Conservation (phyloP, 257 asterid genomes). For the Cinchona pubescens region DNA sequence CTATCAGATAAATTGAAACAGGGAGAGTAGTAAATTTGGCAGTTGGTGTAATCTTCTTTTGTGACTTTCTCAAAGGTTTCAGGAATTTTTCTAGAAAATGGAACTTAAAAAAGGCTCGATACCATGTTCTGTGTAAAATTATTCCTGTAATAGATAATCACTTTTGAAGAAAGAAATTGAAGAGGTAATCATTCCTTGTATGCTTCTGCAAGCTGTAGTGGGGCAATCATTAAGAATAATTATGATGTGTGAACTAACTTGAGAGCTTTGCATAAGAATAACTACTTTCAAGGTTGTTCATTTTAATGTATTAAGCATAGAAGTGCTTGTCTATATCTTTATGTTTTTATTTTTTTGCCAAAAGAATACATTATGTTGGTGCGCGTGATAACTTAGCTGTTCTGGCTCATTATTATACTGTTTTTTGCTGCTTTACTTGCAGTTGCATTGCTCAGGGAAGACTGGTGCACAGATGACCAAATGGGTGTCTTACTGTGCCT, state of each 20-base stretch:
- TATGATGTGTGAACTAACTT: background rate
- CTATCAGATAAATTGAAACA: background rate
- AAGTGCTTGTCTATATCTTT: no score
- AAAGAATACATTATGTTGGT: no score
- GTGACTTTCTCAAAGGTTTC: background rate
- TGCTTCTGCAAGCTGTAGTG: background rate
- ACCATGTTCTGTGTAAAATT: no score
- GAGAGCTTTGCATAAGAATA: background rate
- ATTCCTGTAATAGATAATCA: background rate
- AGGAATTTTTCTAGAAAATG: background rate
- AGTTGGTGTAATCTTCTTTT: background rate
- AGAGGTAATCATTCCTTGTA: background rate
- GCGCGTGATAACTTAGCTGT: no score
- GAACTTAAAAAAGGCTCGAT: no score
- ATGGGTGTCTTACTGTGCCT: slow-evolving; percentile 81
- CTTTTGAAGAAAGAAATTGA: background rate
- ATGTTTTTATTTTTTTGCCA: no score
- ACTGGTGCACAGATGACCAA: slow-evolving; percentile 65
- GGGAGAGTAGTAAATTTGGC: background rate
- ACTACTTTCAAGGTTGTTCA: no score
- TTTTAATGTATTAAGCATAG: no score
- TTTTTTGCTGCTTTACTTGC: slow-evolving; percentile 32
- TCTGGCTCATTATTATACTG: no score
- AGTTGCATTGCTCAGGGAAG: slow-evolving; percentile 83
- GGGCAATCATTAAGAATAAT: background rate